A percentile compares a stretch with the other conserved stretches of the same genome.
Evolutionary conservation across 306 rosid genomes (phyloP).

Genomic region (Rosa lucieae): DNA sequence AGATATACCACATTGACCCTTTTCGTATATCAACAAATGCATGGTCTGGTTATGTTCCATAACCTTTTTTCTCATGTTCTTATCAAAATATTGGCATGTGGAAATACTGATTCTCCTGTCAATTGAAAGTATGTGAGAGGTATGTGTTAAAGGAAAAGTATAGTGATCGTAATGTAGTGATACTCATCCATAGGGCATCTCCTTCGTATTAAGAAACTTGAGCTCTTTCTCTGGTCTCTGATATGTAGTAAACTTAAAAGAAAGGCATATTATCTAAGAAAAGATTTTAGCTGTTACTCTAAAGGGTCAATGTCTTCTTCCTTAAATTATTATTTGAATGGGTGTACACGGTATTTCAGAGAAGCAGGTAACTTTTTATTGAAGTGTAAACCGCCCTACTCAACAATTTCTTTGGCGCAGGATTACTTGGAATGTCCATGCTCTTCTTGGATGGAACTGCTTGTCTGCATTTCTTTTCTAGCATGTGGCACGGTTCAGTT

Average conservation of each 20-base stretch:
- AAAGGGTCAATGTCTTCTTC: slow-evolving; percentile 55
- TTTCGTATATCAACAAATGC: slow-evolving; percentile 24
- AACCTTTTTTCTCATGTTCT: background rate
- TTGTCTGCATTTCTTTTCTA: slow-evolving; percentile 84
- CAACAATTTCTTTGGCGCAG: slow-evolving; percentile 92
- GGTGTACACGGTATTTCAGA: slow-evolving; percentile 48
- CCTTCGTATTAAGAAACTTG: slow-evolving; percentile 17
- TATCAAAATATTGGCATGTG: slow-evolving; percentile 5
- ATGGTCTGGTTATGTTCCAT: slow-evolving; percentile 2
- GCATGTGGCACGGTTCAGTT: slow-evolving; percentile 77
- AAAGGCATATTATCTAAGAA: background rate
- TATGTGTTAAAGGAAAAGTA: background rate
- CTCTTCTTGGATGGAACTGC: slow-evolving; percentile 82
- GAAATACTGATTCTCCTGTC: background rate
- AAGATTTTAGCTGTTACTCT: slow-evolving; percentile 30
- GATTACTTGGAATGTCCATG: slow-evolving; percentile 87
- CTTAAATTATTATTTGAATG: slow-evolving; percentile 44
- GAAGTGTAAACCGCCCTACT: slow-evolving; percentile 60
- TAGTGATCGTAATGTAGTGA: background rate
- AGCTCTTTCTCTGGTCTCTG: slow-evolving; percentile 7
- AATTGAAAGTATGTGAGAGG: background rate
- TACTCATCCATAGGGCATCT: background rate
- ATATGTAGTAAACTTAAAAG: slow-evolving; percentile 10
- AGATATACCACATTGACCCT: slow-evolving; percentile 46
- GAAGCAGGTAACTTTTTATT: slow-evolving; percentile 43